Evolutionary conservation across 2,329 filamentous ascomycete genomes (phyloP).

Genomic region (Ascomycota sp.): DNA sequence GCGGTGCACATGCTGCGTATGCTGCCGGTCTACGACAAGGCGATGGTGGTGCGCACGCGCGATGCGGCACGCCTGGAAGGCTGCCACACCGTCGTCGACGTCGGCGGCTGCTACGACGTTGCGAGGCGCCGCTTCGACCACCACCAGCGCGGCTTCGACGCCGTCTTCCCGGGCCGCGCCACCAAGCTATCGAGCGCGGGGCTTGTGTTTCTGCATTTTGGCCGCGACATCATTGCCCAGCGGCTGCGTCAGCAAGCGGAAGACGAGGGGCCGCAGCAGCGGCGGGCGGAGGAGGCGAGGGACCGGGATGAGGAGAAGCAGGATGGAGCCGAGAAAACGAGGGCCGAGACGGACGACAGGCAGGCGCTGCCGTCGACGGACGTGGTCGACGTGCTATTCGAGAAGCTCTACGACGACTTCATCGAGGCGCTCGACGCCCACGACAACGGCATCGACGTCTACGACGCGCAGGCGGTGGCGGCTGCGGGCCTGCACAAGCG

Average conservation of each 20-base stretch:
- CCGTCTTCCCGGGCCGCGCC: constrained; percentile 58
- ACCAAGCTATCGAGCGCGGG: constrained; percentile 91
- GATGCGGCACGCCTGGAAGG: constrained; percentile 54
- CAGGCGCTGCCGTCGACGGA: constrained; percentile 23
- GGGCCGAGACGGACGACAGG: too few relatives aligned
- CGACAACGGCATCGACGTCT: constrained; percentile 78
- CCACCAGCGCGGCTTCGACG: constrained; percentile 78
- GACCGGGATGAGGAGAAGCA: too few relatives aligned
- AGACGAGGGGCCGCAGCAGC: not conserved
- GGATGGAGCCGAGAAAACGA: too few relatives aligned
- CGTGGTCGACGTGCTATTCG: constrained; percentile 54
- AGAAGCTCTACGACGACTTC: constrained; percentile 81
- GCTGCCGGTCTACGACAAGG: constrained; percentile 56
- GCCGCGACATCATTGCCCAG: constrained; percentile 54
- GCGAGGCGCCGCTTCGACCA: constrained; percentile 69
- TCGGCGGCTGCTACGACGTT: constrained; percentile 83
- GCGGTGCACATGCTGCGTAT: constrained; percentile 88
- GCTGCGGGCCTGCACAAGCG: constrained; percentile 57
- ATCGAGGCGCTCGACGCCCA: constrained; percentile 92
- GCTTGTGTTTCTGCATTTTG: constrained; percentile 89
- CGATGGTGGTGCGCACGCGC: constrained; percentile 64
- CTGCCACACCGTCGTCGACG: constrained; percentile 91
- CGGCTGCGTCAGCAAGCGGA: constrained; percentile 2
- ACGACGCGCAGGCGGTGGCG: constrained; percentile 47
- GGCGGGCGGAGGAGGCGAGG: too few relatives aligned